Percentiles rank a stretch among this genome's conserved stretches.
Evolutionary conservation across 164 flowering plant genomes (phyloP).

Genomic region (Macadamia tetraphylla): DNA sequence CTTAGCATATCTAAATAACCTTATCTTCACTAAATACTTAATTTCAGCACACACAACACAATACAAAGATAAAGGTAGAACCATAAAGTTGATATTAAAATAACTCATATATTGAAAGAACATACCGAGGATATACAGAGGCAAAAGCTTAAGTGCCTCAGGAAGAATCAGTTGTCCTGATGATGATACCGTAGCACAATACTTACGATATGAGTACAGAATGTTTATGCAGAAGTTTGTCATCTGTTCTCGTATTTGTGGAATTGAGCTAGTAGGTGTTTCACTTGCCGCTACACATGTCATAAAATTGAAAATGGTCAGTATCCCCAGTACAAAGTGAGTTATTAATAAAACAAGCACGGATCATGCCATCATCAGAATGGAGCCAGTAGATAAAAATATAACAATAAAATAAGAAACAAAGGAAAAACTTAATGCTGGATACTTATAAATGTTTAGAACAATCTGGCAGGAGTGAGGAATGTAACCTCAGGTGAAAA

Average conservation of each 20-base stretch:
- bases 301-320: conserved; percentile 5
- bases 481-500: background rate
- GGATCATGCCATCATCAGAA: background rate
- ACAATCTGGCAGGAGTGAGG: background rate
- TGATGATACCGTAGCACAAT: conserved; percentile 94
- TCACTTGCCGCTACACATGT: conserved; percentile 61
- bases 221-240: conserved; percentile 65
- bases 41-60: too few species aligned
- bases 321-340: background rate
- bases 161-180: conserved; percentile 97
- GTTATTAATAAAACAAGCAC: background rate
- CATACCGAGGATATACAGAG: conserved; percentile 82
- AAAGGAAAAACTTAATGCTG: too few species aligned
- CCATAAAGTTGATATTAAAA: too few species aligned
- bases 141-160: conserved; percentile 92
- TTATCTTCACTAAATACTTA: too few species aligned
- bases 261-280: conserved; percentile 58
- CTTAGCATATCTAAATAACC: too few species aligned
- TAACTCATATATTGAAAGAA: background rate
- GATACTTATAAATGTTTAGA: background rate
- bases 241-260: conserved; percentile 65
- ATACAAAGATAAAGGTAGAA: too few species aligned
- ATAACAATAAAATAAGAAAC: background rate
- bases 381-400: background rate
- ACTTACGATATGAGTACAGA: conserved; percentile 83